These are phyloP conservation scores for Athelia sp. DNA, from an alignment of 1,284 basidiomycete species.

Conservation along the genomic window DNA sequence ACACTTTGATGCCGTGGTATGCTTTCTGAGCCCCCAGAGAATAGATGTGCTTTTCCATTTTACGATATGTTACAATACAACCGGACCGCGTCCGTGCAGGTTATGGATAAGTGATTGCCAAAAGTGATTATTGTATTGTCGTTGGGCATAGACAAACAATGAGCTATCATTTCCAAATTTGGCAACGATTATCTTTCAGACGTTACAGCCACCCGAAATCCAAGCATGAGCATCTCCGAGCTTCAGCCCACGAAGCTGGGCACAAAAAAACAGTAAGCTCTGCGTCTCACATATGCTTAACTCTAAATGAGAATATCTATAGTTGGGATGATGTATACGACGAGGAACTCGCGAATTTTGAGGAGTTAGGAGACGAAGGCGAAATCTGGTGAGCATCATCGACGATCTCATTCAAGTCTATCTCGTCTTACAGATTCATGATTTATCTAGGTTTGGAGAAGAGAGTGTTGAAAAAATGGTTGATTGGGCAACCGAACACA, in stretches of 20 bases:
- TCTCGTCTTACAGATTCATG: background rate
- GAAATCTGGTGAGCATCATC: slow-evolving; percentile 69
- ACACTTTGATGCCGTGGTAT: too few relatives aligned
- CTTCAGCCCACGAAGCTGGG: slow-evolving; percentile 63
- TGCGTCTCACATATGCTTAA: slow-evolving; percentile 2
- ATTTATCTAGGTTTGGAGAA: slow-evolving; percentile 70
- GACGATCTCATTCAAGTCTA: background rate
- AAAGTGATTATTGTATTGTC: too few relatives aligned
- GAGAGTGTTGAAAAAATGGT: slow-evolving; percentile 83
- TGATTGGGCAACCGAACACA: slow-evolving; percentile 52
- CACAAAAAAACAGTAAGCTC: slow-evolving; percentile 55
- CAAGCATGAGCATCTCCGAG: slow-evolving; percentile 20
- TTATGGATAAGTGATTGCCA: too few relatives aligned
- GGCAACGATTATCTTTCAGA: too few relatives aligned
- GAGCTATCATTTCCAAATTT: too few relatives aligned
- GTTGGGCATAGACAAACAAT: too few relatives aligned
- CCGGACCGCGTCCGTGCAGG: too few relatives aligned
- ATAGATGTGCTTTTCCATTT: too few relatives aligned
- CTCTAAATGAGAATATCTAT: slow-evolving; percentile 1
- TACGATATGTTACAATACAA: too few relatives aligned
- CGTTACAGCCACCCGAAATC: slow-evolving; percentile 1
- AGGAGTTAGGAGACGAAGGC: slow-evolving; percentile 83
- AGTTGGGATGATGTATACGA: slow-evolving; percentile 75
- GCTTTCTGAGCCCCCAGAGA: too few relatives aligned
- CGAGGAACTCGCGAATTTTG: slow-evolving; percentile 70